Conservation (phyloP, 169 alveolate species). For the Cystoisospora suis region DNA sequence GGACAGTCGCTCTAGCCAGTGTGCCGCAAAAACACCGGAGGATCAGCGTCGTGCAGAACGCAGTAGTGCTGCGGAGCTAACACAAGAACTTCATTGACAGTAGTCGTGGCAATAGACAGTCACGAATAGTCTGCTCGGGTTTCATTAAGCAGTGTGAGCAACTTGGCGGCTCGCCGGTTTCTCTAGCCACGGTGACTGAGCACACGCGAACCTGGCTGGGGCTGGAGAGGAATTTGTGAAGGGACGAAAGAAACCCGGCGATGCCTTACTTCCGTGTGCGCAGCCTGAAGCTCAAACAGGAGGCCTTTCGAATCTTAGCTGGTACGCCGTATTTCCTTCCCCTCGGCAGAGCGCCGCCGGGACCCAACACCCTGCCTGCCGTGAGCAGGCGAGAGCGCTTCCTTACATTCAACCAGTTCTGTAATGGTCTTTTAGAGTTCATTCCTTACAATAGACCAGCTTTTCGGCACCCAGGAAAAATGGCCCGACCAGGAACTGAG, state of each 20-base stretch:
- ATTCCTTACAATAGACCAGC: neutral
- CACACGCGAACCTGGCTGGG: no score
- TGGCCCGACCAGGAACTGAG: neutral
- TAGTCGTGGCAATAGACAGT: neutral
- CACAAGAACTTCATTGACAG: neutral
- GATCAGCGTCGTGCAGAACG: neutral
- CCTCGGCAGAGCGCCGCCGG: neutral
- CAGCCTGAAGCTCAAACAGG: conserved; percentile 1
- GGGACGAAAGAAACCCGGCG: neutral
- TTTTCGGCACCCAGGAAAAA: neutral
- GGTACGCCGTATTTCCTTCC: neutral
- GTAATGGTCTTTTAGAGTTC: neutral
- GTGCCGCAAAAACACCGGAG: neutral
- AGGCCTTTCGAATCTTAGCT: neutral
- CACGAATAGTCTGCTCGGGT: neutral
- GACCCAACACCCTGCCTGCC: neutral
- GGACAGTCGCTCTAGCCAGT: neutral
- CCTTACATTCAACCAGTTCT: neutral
- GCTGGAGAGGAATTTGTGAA: no score
- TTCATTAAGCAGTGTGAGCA: neutral
- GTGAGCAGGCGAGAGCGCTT: neutral
- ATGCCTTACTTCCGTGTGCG: neutral
- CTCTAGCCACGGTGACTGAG: no score
- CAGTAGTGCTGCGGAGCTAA: neutral
- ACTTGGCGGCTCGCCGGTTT: no score